Evolutionary conservation across 257 asterid genomes (phyloP).

Genomic region (Linderniella brevidens): DNA sequence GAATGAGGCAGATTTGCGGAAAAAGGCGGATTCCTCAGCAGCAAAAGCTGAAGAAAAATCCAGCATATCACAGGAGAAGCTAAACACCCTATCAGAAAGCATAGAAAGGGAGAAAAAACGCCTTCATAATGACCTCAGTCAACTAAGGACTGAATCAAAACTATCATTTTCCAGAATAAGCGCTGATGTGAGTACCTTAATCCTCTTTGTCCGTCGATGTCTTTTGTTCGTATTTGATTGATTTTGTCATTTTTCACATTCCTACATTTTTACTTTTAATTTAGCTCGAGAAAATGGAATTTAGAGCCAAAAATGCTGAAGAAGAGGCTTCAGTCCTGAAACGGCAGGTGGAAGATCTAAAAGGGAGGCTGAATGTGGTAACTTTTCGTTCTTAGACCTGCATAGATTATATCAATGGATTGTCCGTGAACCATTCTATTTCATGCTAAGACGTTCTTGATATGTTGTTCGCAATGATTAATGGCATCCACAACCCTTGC

Average conservation of each 20-base stretch:
- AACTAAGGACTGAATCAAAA: slow-evolving; percentile 73
- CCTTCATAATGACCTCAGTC: slow-evolving; percentile 65
- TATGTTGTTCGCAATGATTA: too few relatives aligned
- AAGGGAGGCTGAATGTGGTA: slow-evolving; percentile 58
- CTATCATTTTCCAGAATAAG: slow-evolving; percentile 54
- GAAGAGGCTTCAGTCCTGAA: slow-evolving; percentile 49
- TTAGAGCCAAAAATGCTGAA: slow-evolving; percentile 75
- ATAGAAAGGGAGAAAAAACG: slow-evolving; percentile 49
- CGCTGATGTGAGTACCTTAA: slow-evolving; percentile 47
- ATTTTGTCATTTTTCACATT: slow-evolving; percentile 10
- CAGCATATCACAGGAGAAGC: slow-evolving; percentile 44
- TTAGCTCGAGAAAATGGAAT: slow-evolving; percentile 79
- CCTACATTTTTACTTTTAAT: slow-evolving; percentile 1
- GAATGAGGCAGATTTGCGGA: slow-evolving; percentile 61
- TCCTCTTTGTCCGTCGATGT: slow-evolving; percentile 5
- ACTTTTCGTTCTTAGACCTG: slow-evolving; percentile 9
- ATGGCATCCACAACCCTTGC: too few relatives aligned
- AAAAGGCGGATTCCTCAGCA: slow-evolving; percentile 62
- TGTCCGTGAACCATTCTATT: background rate
- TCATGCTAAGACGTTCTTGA: too few relatives aligned
- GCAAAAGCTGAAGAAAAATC: slow-evolving; percentile 75
- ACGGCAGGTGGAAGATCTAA: slow-evolving; percentile 50
- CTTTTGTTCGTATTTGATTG: slow-evolving; percentile 9
- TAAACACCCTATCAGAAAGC: slow-evolving; percentile 45
- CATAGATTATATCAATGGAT: background rate